These are phyloP conservation scores for Hysterium pulicare DNA, from an alignment of 2,329 filamentous ascomycete species.

Conservation along the genomic window DNA sequence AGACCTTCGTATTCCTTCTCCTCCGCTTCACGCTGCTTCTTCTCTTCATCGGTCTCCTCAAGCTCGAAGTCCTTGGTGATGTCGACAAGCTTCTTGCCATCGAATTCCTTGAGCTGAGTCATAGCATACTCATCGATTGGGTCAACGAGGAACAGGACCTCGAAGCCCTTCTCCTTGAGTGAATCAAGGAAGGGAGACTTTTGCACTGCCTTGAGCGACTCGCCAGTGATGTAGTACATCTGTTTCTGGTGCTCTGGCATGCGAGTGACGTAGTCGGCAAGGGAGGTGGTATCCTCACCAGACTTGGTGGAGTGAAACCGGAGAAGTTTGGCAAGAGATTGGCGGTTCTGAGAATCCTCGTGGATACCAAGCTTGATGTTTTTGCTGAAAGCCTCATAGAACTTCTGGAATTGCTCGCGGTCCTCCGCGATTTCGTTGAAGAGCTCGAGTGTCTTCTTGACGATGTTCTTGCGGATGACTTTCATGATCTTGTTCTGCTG, in stretches of 20 bases:
- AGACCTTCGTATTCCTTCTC: conserved; percentile 97
- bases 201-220: conserved; percentile 96
- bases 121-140: conserved; percentile 99
- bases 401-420: conserved; percentile 99
- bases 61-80: conserved; percentile 99
- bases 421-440: conserved; percentile 99
- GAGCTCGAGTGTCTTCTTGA: conserved; percentile 99
- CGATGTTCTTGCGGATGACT: conserved; percentile 99
- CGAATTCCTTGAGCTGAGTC: conserved; percentile 99
- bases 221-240: conserved; percentile 99
- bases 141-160: conserved; percentile 98
- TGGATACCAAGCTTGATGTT: conserved; percentile 99
- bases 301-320: conserved; percentile 99
- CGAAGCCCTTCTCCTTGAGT: conserved; percentile 98
- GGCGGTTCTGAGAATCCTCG: conserved; percentile 98
- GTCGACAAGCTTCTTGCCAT: conserved; percentile 99
- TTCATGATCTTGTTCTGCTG: conserved; percentile 99
- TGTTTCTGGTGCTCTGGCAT: conserved; percentile 99
- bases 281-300: conserved; percentile 90
- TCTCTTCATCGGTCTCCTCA: conserved; percentile 99
- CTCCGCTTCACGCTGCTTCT: conserved; percentile 88
- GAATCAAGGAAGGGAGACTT: conserved; percentile 99
- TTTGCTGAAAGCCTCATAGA: conserved; percentile 99
- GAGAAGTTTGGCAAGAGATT: conserved; percentile 90
- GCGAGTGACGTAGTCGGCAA: conserved; percentile 95